Conservation (phyloP, 306 rosid genomes). For the Arachis hypogaea region DNA sequence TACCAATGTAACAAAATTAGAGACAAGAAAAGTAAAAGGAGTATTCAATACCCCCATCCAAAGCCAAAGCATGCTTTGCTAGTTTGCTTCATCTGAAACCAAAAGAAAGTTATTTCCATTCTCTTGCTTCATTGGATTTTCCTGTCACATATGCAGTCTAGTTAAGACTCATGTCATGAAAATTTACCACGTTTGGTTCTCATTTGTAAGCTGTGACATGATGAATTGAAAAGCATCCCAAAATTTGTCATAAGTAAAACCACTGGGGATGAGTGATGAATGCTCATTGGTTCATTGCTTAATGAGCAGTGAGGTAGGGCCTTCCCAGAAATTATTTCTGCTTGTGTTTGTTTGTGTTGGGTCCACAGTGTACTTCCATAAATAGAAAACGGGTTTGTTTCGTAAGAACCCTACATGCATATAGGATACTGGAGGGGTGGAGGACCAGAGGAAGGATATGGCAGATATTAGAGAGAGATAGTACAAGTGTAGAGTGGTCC, state of each 20-base stretch:
- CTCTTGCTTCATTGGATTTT: constrained; percentile 23
- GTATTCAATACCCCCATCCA: constrained; percentile 6
- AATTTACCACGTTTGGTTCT: constrained; percentile 30
- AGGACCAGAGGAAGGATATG: constrained; percentile 40
- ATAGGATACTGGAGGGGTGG: constrained; percentile 8
- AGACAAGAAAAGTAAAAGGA: constrained; percentile 37
- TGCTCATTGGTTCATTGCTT: not conserved
- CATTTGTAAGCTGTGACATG: constrained; percentile 18
- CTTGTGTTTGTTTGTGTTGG: constrained; percentile 16
- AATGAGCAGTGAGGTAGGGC: not conserved
- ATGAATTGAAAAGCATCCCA: too few species aligned
- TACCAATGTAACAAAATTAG: constrained; percentile 33
- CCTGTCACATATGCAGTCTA: constrained; percentile 38
- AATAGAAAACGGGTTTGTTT: constrained; percentile 23
- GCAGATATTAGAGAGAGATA: constrained; percentile 31
- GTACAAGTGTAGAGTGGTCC: constrained; percentile 57
- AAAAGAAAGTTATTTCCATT: constrained; percentile 32
- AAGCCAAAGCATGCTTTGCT: constrained; percentile 33
- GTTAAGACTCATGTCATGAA: constrained; percentile 8
- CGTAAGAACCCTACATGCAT: constrained; percentile 14
- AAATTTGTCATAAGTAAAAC: too few species aligned
- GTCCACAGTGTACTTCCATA: not conserved
- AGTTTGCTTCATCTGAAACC: constrained; percentile 33
- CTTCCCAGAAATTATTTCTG: constrained; percentile 20
- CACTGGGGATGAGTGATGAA: constrained; percentile 17